phyloP scores from a whole-genome alignment of 495 filamentous ascomycete species.

The Penicillium nucicola region DNA sequence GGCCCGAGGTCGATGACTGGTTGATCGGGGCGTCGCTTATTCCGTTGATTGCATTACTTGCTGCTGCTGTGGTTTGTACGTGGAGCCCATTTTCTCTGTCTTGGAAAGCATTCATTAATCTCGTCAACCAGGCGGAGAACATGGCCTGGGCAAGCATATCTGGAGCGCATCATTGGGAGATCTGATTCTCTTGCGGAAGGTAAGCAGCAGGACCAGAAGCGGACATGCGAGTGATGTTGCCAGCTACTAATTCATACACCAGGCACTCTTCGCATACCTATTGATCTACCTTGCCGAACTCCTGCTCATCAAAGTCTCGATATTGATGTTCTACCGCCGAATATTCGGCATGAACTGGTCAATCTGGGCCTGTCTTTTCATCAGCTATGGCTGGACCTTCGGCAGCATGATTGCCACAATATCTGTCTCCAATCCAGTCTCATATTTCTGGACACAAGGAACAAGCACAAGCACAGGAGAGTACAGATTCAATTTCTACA shows the following conservation, averaged over 20 bases:
- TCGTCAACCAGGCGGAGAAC: conserved; percentile 2
- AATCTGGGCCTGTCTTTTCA: conserved; percentile 7
- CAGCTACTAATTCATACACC: neutral
- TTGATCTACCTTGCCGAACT: conserved; percentile 19
- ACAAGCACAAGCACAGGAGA: conserved; percentile 3
- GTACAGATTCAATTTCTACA: conserved; percentile 16
- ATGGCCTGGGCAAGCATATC: conserved; percentile 19
- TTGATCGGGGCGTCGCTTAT: conserved; percentile 3
- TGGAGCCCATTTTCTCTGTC: neutral
- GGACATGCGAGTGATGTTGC: too few species aligned
- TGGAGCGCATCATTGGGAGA: conserved; percentile 5
- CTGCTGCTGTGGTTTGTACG: neutral
- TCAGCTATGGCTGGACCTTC: conserved; percentile 8
- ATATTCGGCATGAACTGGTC: conserved; percentile 17
- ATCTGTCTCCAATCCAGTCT: conserved; percentile 5
- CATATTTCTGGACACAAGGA: conserved; percentile 18
- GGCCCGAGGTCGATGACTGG: conserved; percentile 11
- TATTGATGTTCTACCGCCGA: conserved; percentile 25
- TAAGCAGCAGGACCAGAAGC: too few species aligned
- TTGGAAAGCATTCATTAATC: neutral
- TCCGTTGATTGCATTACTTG: neutral
- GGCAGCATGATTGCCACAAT: conserved; percentile 17
- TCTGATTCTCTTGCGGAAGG: conserved; percentile 11
- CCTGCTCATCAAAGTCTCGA: conserved; percentile 16
- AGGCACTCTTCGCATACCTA: conserved; percentile 17